Conservation (phyloP, 805 yeast species). For the Torulaspora quercuum region DNA sequence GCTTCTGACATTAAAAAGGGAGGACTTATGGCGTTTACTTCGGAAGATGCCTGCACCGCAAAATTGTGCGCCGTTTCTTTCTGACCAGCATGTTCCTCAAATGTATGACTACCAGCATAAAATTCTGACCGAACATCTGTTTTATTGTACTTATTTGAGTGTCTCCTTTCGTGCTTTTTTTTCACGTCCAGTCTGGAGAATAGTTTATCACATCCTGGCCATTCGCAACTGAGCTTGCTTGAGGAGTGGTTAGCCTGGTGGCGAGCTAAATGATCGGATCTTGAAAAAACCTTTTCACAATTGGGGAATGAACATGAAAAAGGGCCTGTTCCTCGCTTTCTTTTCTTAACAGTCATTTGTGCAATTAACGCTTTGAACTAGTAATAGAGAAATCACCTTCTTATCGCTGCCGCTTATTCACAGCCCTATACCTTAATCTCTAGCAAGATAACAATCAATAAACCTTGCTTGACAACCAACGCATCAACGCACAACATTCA, state of each 20-base stretch:
- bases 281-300: slow-evolving; percentile 9
- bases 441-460: too few species aligned
- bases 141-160: neutral
- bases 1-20: neutral
- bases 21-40: neutral
- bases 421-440: too few species aligned
- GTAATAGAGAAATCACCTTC: too few species aligned
- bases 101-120: neutral
- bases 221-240: slow-evolving; percentile 9
- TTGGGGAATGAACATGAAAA: slow-evolving; percentile 8
- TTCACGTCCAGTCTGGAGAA: slow-evolving; percentile 12
- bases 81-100: neutral
- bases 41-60: neutral
- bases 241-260: slow-evolving; percentile 11
- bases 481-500: too few species aligned
- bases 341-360: slow-evolving; percentile 6
- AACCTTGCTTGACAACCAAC: too few species aligned
- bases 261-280: slow-evolving; percentile 12
- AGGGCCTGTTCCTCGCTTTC: slow-evolving; percentile 12
- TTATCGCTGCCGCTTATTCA: too few species aligned
- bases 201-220: slow-evolving; percentile 9
- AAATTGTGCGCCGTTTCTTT: neutral
- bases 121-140: neutral
- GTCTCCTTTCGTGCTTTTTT: slow-evolving; percentile 11
- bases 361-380: too few species aligned